Conservation (phyloP, 495 filamentous ascomycete genomes). For the Aspergillus bridgeri region DNA sequence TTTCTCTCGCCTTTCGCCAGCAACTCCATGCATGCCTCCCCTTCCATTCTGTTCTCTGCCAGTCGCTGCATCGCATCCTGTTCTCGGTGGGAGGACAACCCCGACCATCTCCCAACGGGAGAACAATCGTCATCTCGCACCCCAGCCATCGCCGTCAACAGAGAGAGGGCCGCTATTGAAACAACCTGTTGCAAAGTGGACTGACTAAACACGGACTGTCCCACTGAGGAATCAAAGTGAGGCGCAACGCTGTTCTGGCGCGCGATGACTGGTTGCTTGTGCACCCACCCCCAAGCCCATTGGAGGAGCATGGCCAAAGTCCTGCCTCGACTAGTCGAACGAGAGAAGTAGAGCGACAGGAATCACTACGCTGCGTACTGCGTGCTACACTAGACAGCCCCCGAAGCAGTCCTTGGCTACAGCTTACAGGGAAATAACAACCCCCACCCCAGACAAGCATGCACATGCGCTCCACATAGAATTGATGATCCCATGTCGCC, state of each 20-base stretch:
- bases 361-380: background rate
- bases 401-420: background rate
- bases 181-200: slow-evolving; percentile 2
- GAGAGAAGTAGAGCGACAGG: background rate
- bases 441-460: background rate
- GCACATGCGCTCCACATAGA: background rate
- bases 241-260: slow-evolving; percentile 24
- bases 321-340: background rate
- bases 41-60: background rate
- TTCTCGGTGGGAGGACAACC: background rate
- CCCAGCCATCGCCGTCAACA: background rate
- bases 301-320: background rate
- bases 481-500: background rate
- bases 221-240: slow-evolving; percentile 18
- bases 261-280: slow-evolving; percentile 17
- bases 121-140: background rate
- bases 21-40: background rate
- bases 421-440: background rate
- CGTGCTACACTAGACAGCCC: background rate
- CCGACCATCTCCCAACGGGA: background rate
- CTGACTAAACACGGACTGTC: slow-evolving; percentile 1
- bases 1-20: background rate
- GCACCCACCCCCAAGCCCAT: slow-evolving; percentile 4
- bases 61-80: background rate
- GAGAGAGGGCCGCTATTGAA: background rate